Evolutionary conservation across 139 green algal species (phyloP), one percentile per base, ranked within the genome.

Genomic region (Closterium sp.): DNA sequence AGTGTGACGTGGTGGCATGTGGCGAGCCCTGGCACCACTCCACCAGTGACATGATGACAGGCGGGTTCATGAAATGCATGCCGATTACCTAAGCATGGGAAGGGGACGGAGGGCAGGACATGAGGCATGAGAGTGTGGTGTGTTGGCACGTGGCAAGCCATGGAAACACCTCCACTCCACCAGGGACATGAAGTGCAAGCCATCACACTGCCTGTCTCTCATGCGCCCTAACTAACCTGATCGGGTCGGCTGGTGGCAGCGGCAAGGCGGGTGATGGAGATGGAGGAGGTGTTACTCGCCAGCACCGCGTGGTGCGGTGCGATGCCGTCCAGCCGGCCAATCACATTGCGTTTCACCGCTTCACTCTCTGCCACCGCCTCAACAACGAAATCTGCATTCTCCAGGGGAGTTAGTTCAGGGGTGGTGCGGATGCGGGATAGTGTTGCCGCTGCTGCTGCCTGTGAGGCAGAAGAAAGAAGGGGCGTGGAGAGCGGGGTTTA

Each of bases 211-310:
- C n/a, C n/a, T n/a, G n/a, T n/a, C n/a, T n/a, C n/a, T n/a, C n/a
- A n/a, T n/a, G n/a, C n/a, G n/a, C n/a, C n/a, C n/a, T n/a, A n/a
- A n/a, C 98, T 94, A 85, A 99, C 97, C 42, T 95, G 88, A 85
- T 97, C 91, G 2, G 97, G 97, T 31, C 96, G 94, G 29, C n/a
- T 89, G n/a, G 97, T 99, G 28, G 94, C 96, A 9, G 97, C 95
- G 1, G 97, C 98, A 27, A 99, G 94, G 21, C 97, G 96, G 0
- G 97, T 99, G 91, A 99, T 98, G 88, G 96, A 98, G 86, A 99
- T 99, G 88, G 96, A 97, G 85, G 92, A 97, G 13, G 97, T 99
- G 96, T 99, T 99, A 89, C 95, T 97, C 31, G 97, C 97, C 29
- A 99, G 94, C 27, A 99, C 96, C 32, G 96, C 89, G 9, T 90